These are phyloP conservation scores for Penicillium diatomitis DNA, from an alignment of 495 filamentous ascomycete genomes.

Conservation along the genomic window DNA sequence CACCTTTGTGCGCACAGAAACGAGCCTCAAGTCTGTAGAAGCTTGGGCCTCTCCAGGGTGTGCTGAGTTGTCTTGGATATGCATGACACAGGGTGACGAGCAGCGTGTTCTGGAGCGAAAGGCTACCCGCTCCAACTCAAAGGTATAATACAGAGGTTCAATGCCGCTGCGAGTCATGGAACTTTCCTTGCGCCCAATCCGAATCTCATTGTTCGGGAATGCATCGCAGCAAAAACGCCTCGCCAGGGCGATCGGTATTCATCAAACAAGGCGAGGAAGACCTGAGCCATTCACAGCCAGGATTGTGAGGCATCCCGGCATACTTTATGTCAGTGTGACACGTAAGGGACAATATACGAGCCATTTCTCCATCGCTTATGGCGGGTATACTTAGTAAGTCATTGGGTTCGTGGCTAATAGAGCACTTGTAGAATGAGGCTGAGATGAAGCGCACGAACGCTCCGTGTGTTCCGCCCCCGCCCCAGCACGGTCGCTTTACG, in stretches of 20 bases:
- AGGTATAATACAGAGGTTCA: not conserved
- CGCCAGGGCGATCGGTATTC: not conserved
- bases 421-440: not conserved
- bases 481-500: not conserved
- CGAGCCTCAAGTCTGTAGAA: not conserved
- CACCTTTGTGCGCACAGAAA: not conserved
- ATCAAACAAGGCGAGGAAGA: not conserved
- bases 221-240: not conserved
- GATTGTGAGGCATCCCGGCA: not conserved
- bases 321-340: not conserved
- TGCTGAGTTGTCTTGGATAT: constrained; percentile 2
- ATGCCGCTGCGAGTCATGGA: not conserved
- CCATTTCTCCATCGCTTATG: not conserved
- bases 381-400: not conserved
- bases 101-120: constrained; percentile 1
- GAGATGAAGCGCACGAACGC: not conserved
- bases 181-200: not conserved
- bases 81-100: not conserved
- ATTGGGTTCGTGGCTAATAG: not conserved
- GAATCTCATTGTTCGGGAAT: not conserved
- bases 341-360: not conserved
- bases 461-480: not conserved
- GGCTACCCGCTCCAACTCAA: not conserved
- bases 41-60: not conserved
- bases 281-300: not conserved